These are phyloP conservation scores for Crucibulum laeve DNA, from an alignment of 768 basidiomycete species.

Conservation along the genomic window DNA sequence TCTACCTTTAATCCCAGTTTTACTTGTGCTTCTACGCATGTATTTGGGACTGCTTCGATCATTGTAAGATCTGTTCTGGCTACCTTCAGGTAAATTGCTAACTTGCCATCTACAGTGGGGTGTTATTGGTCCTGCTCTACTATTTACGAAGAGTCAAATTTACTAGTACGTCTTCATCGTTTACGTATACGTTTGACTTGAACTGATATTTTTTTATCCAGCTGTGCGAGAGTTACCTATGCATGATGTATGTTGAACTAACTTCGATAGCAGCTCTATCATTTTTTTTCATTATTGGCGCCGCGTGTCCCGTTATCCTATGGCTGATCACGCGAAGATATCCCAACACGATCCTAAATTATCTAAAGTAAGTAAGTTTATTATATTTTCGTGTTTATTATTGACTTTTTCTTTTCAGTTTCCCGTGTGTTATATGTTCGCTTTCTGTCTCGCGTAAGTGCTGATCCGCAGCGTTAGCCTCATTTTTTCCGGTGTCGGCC, in stretches of 20 bases:
- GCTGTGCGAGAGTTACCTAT: too few species aligned
- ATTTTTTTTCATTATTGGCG: slow-evolving; percentile 74
- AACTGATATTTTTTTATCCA: neutral
- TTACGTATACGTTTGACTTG: neutral
- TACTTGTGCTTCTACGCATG: slow-evolving; percentile 47
- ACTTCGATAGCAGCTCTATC: slow-evolving; percentile 35
- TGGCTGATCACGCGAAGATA: slow-evolving; percentile 62
- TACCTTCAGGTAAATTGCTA: slow-evolving; percentile 2
- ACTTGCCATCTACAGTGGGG: slow-evolving; percentile 40
- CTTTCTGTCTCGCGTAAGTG: slow-evolving; percentile 5
- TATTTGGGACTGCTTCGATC: slow-evolving; percentile 48
- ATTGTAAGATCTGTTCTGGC: slow-evolving; percentile 39
- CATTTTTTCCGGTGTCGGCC: slow-evolving; percentile 62
- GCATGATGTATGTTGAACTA: neutral
- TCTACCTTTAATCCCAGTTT: slow-evolving; percentile 34
- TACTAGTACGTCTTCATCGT: slow-evolving; percentile 46
- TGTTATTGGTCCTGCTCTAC: slow-evolving; percentile 58
- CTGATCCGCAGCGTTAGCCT: slow-evolving; percentile 31
- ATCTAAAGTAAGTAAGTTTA: slow-evolving; percentile 59
- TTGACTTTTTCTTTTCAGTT: slow-evolving; percentile 22
- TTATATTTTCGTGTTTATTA: neutral
- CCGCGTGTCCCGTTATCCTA: slow-evolving; percentile 55
- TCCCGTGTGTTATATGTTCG: slow-evolving; percentile 33
- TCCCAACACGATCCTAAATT: slow-evolving; percentile 59
- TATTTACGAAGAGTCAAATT: slow-evolving; percentile 51